These are phyloP conservation scores for Gonium pectorale DNA, from an alignment of 139 green algal species.

Conservation along the genomic window DNA sequence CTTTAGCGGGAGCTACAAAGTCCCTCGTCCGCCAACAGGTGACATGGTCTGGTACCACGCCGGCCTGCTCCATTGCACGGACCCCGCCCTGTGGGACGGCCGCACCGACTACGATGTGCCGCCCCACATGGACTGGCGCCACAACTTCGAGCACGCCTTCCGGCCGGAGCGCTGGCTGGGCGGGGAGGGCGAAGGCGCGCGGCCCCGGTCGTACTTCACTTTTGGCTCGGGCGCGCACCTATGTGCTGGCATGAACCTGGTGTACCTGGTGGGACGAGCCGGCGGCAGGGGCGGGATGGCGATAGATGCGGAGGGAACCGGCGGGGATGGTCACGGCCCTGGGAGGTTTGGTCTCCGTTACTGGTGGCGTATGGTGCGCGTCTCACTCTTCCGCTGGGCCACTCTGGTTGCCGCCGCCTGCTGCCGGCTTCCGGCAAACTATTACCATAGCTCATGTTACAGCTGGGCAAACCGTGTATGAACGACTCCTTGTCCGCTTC, in stretches of 20 bases:
- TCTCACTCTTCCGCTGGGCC: too few relatives aligned
- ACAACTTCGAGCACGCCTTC: slow-evolving; percentile 40
- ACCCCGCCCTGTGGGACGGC: slow-evolving; percentile 48
- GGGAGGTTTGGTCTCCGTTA: too few relatives aligned
- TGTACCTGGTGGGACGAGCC: slow-evolving; percentile 11
- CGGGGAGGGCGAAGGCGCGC: neutral
- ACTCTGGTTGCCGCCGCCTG: too few relatives aligned
- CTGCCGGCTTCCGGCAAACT: too few relatives aligned
- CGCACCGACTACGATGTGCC: slow-evolving; percentile 15
- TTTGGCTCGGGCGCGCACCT: slow-evolving; percentile 44
- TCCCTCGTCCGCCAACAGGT: neutral
- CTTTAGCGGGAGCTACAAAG: too few relatives aligned
- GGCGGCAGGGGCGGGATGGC: too few relatives aligned
- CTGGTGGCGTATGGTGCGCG: too few relatives aligned
- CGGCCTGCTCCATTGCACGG: slow-evolving; percentile 30
- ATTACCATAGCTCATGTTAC: too few relatives aligned
- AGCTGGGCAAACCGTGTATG: too few relatives aligned
- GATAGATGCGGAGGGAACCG: too few relatives aligned
- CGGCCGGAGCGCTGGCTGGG: slow-evolving; percentile 49
- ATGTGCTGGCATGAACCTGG: slow-evolving; percentile 46
- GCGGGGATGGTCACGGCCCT: too few relatives aligned
- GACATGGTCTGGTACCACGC: slow-evolving; percentile 24
- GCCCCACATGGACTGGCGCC: slow-evolving; percentile 52
- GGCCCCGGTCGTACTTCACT: neutral
- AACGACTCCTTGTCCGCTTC: too few relatives aligned